phyloP scores from a whole-genome alignment of 2,329 filamentous ascomycete species.

The Emmonsiellopsis sp. region DNA sequence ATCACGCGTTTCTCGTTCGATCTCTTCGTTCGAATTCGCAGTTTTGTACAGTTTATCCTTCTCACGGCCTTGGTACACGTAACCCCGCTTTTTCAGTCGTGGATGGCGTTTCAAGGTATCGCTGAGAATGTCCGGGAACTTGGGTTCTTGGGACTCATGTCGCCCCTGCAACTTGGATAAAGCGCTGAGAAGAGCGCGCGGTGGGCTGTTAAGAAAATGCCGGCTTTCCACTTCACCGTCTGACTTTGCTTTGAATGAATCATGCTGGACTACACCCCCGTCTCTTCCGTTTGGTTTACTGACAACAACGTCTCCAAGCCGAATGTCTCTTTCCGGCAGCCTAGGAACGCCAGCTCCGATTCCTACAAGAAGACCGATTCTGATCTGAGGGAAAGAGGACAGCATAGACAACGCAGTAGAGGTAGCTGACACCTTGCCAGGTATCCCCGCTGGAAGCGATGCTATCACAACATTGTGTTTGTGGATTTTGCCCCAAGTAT shows the following conservation, averaged over 20 bases:
- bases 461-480: constrained; percentile 15
- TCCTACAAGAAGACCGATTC: constrained; percentile 14
- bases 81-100: neutral
- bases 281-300: constrained; percentile 9
- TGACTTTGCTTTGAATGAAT: constrained; percentile 15
- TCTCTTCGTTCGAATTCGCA: neutral
- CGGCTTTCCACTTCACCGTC: constrained; percentile 14
- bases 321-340: constrained; percentile 15
- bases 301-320: constrained; percentile 7
- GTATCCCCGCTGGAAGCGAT: constrained; percentile 2
- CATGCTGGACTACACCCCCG: constrained; percentile 23
- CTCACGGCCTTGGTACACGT: constrained; percentile 4
- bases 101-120: neutral
- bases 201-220: constrained; percentile 11
- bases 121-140: neutral
- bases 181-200: constrained; percentile 8
- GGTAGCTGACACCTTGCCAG: constrained; percentile 6
- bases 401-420: constrained; percentile 9
- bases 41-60: constrained; percentile 12
- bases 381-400: constrained; percentile 12
- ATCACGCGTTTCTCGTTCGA: neutral
- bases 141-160: neutral
- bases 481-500: constrained; percentile 14
- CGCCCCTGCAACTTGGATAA: constrained; percentile 9
- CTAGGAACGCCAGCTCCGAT: constrained; percentile 18